A percentile compares a stretch with the other conserved stretches of the same genome.
phyloP scores from a whole-genome alignment of 352 stramenopile genomes.

The Elongisporangium anandrum region DNA sequence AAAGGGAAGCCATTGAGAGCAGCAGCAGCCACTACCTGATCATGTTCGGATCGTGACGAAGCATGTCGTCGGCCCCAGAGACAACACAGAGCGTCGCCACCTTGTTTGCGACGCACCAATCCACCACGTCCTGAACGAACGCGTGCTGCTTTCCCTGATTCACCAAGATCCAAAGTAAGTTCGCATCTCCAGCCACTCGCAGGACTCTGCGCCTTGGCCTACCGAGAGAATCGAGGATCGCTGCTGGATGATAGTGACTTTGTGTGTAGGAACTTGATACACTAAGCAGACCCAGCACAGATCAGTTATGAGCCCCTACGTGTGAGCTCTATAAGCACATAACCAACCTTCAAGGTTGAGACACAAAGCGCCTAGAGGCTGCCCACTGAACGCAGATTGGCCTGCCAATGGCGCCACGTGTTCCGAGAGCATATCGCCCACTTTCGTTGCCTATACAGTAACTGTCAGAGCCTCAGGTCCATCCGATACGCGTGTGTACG shows the following conservation, averaged over 20 bases:
- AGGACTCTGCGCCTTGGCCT: background rate
- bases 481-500: slow-evolving; percentile 7
- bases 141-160: slow-evolving; percentile 41
- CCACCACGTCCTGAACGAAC: slow-evolving; percentile 52
- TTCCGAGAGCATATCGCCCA: slow-evolving; percentile 61
- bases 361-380: slow-evolving; percentile 42
- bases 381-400: slow-evolving; percentile 40
- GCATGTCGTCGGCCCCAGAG: slow-evolving; percentile 73
- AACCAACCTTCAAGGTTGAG: slow-evolving; percentile 67
- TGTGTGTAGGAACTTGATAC: slow-evolving; percentile 53
- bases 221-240: slow-evolving; percentile 49
- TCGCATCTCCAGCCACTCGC: too few species aligned
- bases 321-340: slow-evolving; percentile 1
- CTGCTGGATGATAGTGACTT: slow-evolving; percentile 76
- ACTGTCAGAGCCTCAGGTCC: slow-evolving; percentile 12
- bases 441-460: slow-evolving; percentile 28
- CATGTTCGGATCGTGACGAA: slow-evolving; percentile 76
- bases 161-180: background rate
- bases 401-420: slow-evolving; percentile 60
- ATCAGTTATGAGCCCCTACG: slow-evolving; percentile 3
- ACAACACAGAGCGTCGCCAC: slow-evolving; percentile 51
- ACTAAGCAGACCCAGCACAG: slow-evolving; percentile 21
- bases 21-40: slow-evolving; percentile 27
- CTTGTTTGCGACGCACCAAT: slow-evolving; percentile 40
- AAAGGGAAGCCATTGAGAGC: background rate